Evolutionary conservation across 345 rosid species (phyloP).

Genomic region (Boechera divaricarpa): DNA sequence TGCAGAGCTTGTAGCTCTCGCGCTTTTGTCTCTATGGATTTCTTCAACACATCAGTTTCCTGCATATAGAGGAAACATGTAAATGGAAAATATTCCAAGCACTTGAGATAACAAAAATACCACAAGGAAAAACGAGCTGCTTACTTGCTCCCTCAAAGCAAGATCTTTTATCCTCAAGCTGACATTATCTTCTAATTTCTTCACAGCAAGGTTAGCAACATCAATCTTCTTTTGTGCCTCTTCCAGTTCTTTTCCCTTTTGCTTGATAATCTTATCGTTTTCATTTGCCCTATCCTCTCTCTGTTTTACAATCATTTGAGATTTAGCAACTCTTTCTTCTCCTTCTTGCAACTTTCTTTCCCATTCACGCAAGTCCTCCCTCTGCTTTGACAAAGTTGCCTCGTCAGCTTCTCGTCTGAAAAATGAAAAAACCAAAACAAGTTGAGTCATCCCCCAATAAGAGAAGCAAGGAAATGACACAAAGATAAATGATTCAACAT

Average conservation of each 20-base stretch:
- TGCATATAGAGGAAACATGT: conserved; percentile 47
- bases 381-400: conserved; percentile 70
- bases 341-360: conserved; percentile 85
- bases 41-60: conserved; percentile 64
- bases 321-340: conserved; percentile 68
- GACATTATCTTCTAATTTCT: conserved; percentile 74
- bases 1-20: conserved; percentile 62
- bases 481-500: conserved; percentile 1
- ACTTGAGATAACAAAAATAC: neutral
- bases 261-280: conserved; percentile 67
- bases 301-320: conserved; percentile 68
- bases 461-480: neutral
- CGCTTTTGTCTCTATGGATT: conserved; percentile 71
- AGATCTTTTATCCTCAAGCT: conserved; percentile 64
- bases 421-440: neutral
- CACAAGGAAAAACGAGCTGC: conserved; percentile 31
- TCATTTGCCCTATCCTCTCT: conserved; percentile 95
- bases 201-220: conserved; percentile 60
- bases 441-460: neutral
- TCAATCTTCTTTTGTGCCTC: conserved; percentile 76
- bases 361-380: conserved; percentile 96
- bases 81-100: conserved; percentile 7
- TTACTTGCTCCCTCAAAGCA: conserved; percentile 69
- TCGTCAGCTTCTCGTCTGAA: conserved; percentile 83
- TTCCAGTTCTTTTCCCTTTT: conserved; percentile 82